phyloP scores from a whole-genome alignment of 2,329 filamentous ascomycete genomes.

The Lecanicillium sp. region DNA sequence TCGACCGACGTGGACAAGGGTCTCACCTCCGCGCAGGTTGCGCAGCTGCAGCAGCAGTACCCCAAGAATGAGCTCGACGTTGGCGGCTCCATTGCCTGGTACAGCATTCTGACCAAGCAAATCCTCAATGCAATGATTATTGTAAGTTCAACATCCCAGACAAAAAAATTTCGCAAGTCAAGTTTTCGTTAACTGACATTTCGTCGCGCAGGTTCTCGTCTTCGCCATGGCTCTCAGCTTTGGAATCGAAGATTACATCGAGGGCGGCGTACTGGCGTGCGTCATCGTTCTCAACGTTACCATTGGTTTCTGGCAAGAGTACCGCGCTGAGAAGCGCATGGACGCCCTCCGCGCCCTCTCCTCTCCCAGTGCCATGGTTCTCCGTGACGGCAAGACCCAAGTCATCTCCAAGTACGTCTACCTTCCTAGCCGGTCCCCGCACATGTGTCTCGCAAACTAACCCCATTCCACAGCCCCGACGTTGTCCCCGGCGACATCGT shows the following conservation, averaged over 20 bases:
- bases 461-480: constrained; percentile 39
- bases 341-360: constrained; percentile 56
- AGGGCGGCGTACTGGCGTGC: constrained; percentile 60
- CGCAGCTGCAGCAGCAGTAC: constrained; percentile 51
- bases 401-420: constrained; percentile 51
- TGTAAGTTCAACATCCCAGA: too few relatives aligned
- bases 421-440: not conserved
- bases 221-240: constrained; percentile 71
- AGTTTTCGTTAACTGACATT: not conserved
- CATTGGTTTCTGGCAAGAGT: constrained; percentile 62
- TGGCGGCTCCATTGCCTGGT: constrained; percentile 59
- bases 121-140: constrained; percentile 74
- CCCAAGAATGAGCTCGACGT: constrained; percentile 67
- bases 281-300: constrained; percentile 65
- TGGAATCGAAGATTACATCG: constrained; percentile 60
- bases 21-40: constrained; percentile 54
- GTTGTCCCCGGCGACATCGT: constrained; percentile 69
- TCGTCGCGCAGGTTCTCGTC: constrained; percentile 59
- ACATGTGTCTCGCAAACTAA: constrained; percentile 15
- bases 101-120: constrained; percentile 68
- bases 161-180: not conserved
- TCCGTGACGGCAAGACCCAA: constrained; percentile 52
- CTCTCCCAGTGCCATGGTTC: constrained; percentile 56
- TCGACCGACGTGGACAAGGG: constrained; percentile 62
- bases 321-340: constrained; percentile 61